Conservation (phyloP, 768 basidiomycete genomes). For the Leccinum pellstonianum region DNA sequence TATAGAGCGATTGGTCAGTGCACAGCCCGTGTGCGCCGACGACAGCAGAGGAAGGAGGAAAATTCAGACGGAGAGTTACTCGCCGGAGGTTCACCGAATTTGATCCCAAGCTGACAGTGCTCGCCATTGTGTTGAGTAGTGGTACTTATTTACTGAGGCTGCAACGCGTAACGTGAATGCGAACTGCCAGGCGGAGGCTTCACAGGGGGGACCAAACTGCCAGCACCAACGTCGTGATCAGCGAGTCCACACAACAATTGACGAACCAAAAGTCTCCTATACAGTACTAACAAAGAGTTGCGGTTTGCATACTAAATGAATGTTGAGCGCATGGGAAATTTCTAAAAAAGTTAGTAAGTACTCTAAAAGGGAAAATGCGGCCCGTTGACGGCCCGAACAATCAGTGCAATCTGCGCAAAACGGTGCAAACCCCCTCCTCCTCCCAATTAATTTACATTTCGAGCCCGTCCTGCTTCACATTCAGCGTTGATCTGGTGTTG, state of each 20-base stretch:
- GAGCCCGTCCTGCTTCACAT: neutral
- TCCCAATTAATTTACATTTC: neutral
- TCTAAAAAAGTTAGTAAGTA: too few relatives aligned
- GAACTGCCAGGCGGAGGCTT: too few relatives aligned
- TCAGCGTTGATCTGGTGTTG: neutral
- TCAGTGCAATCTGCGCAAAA: neutral
- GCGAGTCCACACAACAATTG: too few relatives aligned
- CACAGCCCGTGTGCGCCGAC: conserved; percentile 86
- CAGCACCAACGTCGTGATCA: too few relatives aligned
- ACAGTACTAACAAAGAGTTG: too few relatives aligned
- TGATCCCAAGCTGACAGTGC: neutral
- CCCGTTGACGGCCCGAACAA: neutral
- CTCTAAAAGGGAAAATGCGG: neutral
- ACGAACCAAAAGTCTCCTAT: too few relatives aligned
- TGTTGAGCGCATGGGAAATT: too few relatives aligned
- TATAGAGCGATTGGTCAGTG: conserved; percentile 66
- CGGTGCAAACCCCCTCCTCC: too few relatives aligned
- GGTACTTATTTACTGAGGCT: too few relatives aligned
- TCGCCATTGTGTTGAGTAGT: neutral
- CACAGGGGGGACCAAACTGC: too few relatives aligned
- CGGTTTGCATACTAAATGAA: too few relatives aligned
- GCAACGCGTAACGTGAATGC: too few relatives aligned
- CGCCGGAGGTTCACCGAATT: conserved; percentile 43
- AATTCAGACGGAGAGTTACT: conserved; percentile 62
- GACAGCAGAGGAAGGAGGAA: conserved; percentile 79